These are phyloP conservation scores for Diddensiella santjacobensis DNA, from an alignment of 805 yeast species.

Conservation along the genomic window DNA sequence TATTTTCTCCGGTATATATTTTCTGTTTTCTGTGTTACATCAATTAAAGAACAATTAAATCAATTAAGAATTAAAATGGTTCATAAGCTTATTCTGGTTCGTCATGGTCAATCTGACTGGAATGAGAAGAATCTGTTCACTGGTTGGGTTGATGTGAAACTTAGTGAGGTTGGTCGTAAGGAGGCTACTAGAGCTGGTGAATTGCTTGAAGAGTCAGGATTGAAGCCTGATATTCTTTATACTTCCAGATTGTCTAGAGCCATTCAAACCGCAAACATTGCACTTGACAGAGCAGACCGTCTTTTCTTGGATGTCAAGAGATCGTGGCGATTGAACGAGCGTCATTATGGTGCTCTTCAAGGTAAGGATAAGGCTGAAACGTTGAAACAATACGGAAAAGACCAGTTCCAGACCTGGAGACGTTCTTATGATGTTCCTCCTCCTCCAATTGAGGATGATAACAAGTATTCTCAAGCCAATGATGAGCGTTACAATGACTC, in stretches of 20 bases:
- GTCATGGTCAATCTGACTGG: slow-evolving; percentile 99
- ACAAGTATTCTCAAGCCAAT: slow-evolving; percentile 78
- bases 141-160: slow-evolving; percentile 96
- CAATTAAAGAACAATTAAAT: background rate
- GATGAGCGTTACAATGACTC: slow-evolving; percentile 82
- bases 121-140: slow-evolving; percentile 96
- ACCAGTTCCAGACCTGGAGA: slow-evolving; percentile 95
- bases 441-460: slow-evolving; percentile 73
- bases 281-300: slow-evolving; percentile 83
- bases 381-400: slow-evolving; percentile 80
- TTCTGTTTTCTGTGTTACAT: background rate
- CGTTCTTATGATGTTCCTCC: slow-evolving; percentile 97
- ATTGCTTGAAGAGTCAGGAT: slow-evolving; percentile 79
- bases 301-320: slow-evolving; percentile 87
- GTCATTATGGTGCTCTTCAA: slow-evolving; percentile 98
- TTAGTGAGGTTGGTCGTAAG: slow-evolving; percentile 77
- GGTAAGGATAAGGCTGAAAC: slow-evolving; percentile 98
- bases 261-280: slow-evolving; percentile 95
- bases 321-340: slow-evolving; percentile 97
- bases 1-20: background rate
- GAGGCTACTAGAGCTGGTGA: slow-evolving; percentile 95
- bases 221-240: slow-evolving; percentile 82
- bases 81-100: slow-evolving; percentile 76
- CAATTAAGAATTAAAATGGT: slow-evolving; percentile 6
- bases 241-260: slow-evolving; percentile 93